Conservation (phyloP, 805 yeast genomes). For the Candida corydali region DNA sequence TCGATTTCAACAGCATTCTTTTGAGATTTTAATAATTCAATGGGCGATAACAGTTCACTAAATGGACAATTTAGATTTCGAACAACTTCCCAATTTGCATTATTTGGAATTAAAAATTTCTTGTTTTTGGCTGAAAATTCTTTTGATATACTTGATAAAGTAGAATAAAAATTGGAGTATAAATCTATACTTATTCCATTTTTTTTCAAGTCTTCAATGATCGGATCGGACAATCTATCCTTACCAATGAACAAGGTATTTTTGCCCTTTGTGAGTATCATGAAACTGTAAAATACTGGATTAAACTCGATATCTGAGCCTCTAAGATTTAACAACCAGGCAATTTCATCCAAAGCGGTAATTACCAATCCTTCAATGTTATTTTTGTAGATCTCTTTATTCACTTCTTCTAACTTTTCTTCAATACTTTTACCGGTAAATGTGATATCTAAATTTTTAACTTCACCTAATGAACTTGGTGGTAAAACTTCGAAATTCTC, state of each 20-base stretch:
- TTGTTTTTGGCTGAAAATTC: conserved; percentile 27
- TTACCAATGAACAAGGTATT: conserved; percentile 42
- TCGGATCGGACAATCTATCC: conserved; percentile 32
- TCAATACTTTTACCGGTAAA: conserved; percentile 63
- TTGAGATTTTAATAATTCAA: conserved; percentile 49
- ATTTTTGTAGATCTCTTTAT: conserved; percentile 20
- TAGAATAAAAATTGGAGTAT: conserved; percentile 45
- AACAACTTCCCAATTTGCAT: conserved; percentile 38
- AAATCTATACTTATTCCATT: conserved; percentile 27
- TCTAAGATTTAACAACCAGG: conserved; percentile 68
- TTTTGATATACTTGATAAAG: conserved; percentile 35
- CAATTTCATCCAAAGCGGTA: conserved; percentile 75
- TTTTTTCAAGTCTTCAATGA: conserved; percentile 21
- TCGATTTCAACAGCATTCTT: conserved; percentile 47
- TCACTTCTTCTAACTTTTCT: conserved; percentile 52
- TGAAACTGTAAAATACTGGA: conserved; percentile 48
- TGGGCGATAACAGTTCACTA: conserved; percentile 31
- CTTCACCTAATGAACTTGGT: conserved; percentile 36
- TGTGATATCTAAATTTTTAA: conserved; percentile 47
- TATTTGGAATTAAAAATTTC: conserved; percentile 26
- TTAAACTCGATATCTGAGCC: conserved; percentile 54
- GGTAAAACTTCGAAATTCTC: conserved; percentile 62
- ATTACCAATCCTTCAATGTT: conserved; percentile 33
- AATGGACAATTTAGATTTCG: conserved; percentile 29
- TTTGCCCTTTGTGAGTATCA: conserved; percentile 26